These are phyloP conservation scores for Chaetomium globosum DNA, from an alignment of 2,329 filamentous ascomycete species.

Conservation along the genomic window DNA sequence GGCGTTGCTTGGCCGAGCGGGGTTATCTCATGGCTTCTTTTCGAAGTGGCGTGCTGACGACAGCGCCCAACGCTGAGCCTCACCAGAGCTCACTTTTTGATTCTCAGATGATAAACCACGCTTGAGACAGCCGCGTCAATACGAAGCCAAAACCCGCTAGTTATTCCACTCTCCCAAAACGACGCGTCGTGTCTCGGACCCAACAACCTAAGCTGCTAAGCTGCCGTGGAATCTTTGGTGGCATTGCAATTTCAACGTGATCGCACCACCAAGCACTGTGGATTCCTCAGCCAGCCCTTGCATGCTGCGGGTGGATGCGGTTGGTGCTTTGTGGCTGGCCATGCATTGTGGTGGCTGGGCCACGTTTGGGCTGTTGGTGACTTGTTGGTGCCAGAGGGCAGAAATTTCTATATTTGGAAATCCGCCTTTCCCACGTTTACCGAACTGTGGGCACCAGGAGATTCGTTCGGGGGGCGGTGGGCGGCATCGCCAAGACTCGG, in stretches of 20 bases:
- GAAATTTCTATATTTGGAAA: constrained; percentile 25
- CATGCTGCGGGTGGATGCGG: not conserved
- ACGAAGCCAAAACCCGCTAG: not conserved
- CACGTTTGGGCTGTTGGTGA: constrained; percentile 4
- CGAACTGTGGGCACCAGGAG: not conserved
- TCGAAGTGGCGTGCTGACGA: constrained; percentile 17
- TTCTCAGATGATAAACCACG: not conserved
- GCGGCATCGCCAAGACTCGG: constrained; percentile 9
- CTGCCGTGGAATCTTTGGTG: not conserved
- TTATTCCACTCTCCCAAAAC: not conserved
- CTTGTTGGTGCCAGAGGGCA: constrained; percentile 7
- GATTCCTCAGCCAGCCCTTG: not conserved
- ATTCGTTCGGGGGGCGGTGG: constrained; percentile 7
- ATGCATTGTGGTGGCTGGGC: constrained; percentile 20
- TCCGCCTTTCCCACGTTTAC: constrained; percentile 7
- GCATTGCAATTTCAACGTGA: not conserved
- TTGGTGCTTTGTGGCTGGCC: constrained; percentile 10
- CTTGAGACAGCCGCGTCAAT: not conserved
- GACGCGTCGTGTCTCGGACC: not conserved
- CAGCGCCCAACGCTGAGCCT: constrained; percentile 15
- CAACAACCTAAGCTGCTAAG: not conserved
- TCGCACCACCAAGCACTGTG: not conserved
- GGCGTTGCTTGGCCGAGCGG: constrained; percentile 1
- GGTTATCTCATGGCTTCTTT: not conserved
- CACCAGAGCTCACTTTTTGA: not conserved